phyloP scores from a whole-genome alignment of 805 yeast genomes.

The Ogataea populi-albae region DNA sequence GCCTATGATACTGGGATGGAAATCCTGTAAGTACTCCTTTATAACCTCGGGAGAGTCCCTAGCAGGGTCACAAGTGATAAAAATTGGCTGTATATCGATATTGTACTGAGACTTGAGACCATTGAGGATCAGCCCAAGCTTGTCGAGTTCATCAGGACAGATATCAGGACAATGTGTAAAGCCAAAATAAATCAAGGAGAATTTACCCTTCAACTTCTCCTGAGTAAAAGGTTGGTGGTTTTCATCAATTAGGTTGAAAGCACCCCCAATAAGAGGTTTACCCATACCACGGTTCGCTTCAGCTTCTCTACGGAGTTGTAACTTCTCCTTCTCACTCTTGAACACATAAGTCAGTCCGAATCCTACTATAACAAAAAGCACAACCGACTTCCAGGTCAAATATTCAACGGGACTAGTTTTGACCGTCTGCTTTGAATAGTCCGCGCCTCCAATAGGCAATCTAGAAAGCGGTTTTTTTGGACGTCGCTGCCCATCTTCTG shows the following conservation, averaged over 20 bases:
- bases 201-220: slow-evolving; percentile 70
- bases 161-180: slow-evolving; percentile 98
- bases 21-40: slow-evolving; percentile 79
- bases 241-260: slow-evolving; percentile 69
- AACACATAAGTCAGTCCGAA: slow-evolving; percentile 70
- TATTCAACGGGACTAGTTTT: slow-evolving; percentile 54
- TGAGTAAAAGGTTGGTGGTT: slow-evolving; percentile 75
- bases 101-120: slow-evolving; percentile 53
- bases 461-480: slow-evolving; percentile 68
- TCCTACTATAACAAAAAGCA: slow-evolving; percentile 65
- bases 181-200: slow-evolving; percentile 89
- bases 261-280: slow-evolving; percentile 90
- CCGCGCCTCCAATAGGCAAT: slow-evolving; percentile 68
- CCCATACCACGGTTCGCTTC: slow-evolving; percentile 87
- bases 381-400: slow-evolving; percentile 81
- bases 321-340: slow-evolving; percentile 68
- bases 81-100: slow-evolving; percentile 74
- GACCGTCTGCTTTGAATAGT: slow-evolving; percentile 29
- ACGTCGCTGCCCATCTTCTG: slow-evolving; percentile 1
- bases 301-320: slow-evolving; percentile 72
- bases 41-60: slow-evolving; percentile 87
- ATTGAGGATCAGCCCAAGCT: slow-evolving; percentile 70
- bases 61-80: slow-evolving; percentile 96
- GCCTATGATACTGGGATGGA: slow-evolving; percentile 87
- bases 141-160: slow-evolving; percentile 96